Percentiles rank a stretch among this genome's conserved stretches.
phyloP scores from a whole-genome alignment of 352 stramenopile genomes.

The Globisporangium spiculum region DNA sequence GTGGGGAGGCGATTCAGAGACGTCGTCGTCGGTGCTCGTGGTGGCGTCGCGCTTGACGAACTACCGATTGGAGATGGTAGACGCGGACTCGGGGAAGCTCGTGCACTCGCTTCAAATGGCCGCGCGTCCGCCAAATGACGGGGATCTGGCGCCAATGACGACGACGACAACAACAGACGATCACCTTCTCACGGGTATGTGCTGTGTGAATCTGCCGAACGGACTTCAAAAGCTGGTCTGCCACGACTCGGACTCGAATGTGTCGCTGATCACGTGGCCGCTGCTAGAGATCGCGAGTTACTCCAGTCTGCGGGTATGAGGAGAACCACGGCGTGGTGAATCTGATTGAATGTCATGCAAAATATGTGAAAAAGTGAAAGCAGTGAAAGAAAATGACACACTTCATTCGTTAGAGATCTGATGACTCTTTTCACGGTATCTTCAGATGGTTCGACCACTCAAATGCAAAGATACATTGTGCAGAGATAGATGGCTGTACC shows the following conservation, averaged over 20 bases:
- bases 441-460: too few relatives aligned
- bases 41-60: constrained; percentile 34
- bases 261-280: constrained; percentile 43
- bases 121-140: not conserved
- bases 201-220: constrained; percentile 3
- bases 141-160: not conserved
- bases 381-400: too few relatives aligned
- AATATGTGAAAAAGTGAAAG: too few relatives aligned
- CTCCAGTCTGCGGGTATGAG: not conserved
- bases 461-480: too few relatives aligned
- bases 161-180: not conserved
- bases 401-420: too few relatives aligned
- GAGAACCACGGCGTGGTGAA: not conserved
- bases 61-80: constrained; percentile 45
- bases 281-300: constrained; percentile 29
- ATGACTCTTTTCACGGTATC: too few relatives aligned
- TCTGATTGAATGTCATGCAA: too few relatives aligned
- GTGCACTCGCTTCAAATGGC: constrained; percentile 46
- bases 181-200: constrained; percentile 33
- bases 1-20: constrained; percentile 23
- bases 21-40: constrained; percentile 28
- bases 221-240: constrained; percentile 28
- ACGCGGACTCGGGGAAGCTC: constrained; percentile 33
- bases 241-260: constrained; percentile 37
- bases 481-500: too few relatives aligned